Evolutionary conservation across 768 basidiomycete species (phyloP).

Genomic region (Solioccasus polychromus): DNA sequence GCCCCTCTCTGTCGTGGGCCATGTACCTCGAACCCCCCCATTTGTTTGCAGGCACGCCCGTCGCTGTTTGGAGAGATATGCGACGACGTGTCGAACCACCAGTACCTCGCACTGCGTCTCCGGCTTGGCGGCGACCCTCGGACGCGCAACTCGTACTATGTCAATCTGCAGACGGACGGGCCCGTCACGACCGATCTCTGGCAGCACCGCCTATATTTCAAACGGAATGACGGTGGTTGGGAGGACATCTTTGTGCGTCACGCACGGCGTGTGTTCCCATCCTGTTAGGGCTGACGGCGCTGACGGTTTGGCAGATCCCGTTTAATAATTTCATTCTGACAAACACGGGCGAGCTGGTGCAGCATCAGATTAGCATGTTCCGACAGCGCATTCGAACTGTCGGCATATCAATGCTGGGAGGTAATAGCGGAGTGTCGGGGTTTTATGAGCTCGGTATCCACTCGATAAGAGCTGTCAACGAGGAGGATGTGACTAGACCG

Average conservation of each 20-base stretch:
- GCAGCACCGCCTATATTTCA: constrained; percentile 89
- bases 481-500: constrained; percentile 50
- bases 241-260: constrained; percentile 76
- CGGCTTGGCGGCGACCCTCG: constrained; percentile 74
- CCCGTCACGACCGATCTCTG: constrained; percentile 82
- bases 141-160: constrained; percentile 83
- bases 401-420: constrained; percentile 85
- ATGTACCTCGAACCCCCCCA: background rate
- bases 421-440: constrained; percentile 72
- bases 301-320: constrained; percentile 59
- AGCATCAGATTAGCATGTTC: constrained; percentile 72
- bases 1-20: background rate
- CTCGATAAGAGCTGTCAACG: constrained; percentile 77
- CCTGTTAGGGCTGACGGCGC: background rate
- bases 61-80: constrained; percentile 82
- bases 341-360: constrained; percentile 67
- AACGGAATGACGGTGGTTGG: constrained; percentile 64
- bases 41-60: constrained; percentile 53
- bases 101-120: constrained; percentile 77
- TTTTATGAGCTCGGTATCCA: constrained; percentile 82
- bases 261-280: background rate
- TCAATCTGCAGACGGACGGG: constrained; percentile 90
- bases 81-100: constrained; percentile 81
- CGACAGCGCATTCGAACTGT: constrained; percentile 73
- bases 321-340: constrained; percentile 74